These are phyloP conservation scores for Ehretia macrophylla DNA, from an alignment of 257 asterid species.

Conservation along the genomic window DNA sequence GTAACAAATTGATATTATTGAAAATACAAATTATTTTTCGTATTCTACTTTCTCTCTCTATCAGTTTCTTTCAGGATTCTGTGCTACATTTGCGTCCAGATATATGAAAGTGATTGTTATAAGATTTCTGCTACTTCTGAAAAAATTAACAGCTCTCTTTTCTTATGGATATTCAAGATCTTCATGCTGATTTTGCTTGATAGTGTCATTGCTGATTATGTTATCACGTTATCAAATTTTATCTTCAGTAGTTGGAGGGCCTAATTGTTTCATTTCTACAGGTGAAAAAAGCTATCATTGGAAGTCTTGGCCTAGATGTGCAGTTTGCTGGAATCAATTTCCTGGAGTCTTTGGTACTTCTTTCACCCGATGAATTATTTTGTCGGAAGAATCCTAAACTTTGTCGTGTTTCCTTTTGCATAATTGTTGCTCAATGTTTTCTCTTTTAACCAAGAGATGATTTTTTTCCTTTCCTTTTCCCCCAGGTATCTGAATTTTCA, in stretches of 20 bases:
- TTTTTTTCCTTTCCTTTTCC: slow-evolving; percentile 7
- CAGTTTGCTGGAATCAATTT: slow-evolving; percentile 71
- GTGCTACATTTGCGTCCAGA: too few species aligned
- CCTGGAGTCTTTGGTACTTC: slow-evolving; percentile 74
- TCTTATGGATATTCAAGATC: too few species aligned
- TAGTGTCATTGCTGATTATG: slow-evolving; percentile 5
- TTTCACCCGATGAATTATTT: slow-evolving; percentile 6
- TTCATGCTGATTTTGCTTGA: too few species aligned
- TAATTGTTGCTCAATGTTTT: background rate
- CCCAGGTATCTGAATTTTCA: slow-evolving; percentile 90
- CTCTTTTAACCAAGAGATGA: too few species aligned
- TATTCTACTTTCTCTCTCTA: too few species aligned
- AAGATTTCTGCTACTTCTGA: too few species aligned
- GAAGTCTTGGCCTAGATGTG: slow-evolving; percentile 67
- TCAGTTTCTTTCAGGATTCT: too few species aligned
- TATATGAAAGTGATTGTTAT: too few species aligned
- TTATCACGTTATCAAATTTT: background rate
- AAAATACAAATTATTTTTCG: too few species aligned
- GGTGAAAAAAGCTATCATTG: slow-evolving; percentile 77
- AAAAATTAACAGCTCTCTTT: too few species aligned
- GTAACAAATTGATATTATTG: too few species aligned
- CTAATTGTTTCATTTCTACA: slow-evolving; percentile 29
- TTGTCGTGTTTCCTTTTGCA: too few species aligned
- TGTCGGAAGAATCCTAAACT: background rate
- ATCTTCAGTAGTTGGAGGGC: slow-evolving; percentile 9